phyloP scores from a whole-genome alignment of 306 rosid genomes.

The Begonia peltatifolia region DNA sequence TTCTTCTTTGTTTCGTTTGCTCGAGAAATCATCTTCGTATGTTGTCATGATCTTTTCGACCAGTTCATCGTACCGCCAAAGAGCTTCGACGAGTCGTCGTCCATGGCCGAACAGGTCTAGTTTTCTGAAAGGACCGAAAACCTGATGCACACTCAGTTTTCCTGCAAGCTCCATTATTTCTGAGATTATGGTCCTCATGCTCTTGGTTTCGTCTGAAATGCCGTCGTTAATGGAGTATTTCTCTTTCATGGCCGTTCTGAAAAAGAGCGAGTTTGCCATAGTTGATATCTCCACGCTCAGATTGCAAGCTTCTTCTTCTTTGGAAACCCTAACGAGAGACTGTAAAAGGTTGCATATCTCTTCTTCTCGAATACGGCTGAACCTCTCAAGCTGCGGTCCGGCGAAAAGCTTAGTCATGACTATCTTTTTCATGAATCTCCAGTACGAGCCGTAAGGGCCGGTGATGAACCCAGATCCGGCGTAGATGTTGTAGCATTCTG shows the following conservation, averaged over 20 bases:
- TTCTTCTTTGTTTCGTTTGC: slow-evolving; percentile 8
- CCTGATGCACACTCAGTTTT: slow-evolving; percentile 25
- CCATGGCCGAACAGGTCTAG: slow-evolving; percentile 25
- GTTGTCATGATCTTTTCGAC: slow-evolving; percentile 26
- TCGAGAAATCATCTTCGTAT: slow-evolving; percentile 18
- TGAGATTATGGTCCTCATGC: slow-evolving; percentile 15
- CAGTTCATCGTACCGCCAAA: slow-evolving; percentile 23
- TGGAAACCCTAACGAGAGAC: slow-evolving; percentile 11
- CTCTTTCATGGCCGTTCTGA: slow-evolving; percentile 27
- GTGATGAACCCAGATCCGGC: slow-evolving; percentile 20
- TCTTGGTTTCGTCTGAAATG: slow-evolving; percentile 16
- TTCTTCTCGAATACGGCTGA: slow-evolving; percentile 6
- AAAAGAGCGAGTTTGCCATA: slow-evolving; percentile 21
- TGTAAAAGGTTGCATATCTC: slow-evolving; percentile 7
- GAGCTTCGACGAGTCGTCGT: slow-evolving; percentile 17
- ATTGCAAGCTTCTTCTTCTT: neutral
- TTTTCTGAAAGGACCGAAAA: slow-evolving; percentile 26
- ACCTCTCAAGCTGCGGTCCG: slow-evolving; percentile 12
- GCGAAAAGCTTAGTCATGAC: slow-evolving; percentile 17
- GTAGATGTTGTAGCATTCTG: slow-evolving; percentile 12
- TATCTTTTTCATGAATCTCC: slow-evolving; percentile 32
- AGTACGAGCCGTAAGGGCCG: slow-evolving; percentile 26
- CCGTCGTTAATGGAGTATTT: slow-evolving; percentile 17
- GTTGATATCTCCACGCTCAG: slow-evolving; percentile 22
- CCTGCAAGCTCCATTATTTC: slow-evolving; percentile 18